These are phyloP conservation scores for Diplodia scrobiculata DNA, from an alignment of 2,329 filamentous ascomycete species.

Conservation along the genomic window DNA sequence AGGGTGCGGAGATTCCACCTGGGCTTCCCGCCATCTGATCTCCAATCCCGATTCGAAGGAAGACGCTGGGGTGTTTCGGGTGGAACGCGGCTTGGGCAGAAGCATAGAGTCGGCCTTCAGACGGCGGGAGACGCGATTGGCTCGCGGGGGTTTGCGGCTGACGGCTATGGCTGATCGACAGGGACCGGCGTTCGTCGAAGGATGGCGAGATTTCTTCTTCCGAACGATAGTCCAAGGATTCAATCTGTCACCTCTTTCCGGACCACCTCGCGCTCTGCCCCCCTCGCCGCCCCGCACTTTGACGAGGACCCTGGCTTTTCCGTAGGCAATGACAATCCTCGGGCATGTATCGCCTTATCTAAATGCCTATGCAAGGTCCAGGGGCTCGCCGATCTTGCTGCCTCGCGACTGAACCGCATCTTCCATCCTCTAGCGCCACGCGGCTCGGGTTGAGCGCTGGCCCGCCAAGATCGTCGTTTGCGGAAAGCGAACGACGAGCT, in stretches of 20 bases:
- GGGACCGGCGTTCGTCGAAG: background rate
- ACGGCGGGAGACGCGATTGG: background rate
- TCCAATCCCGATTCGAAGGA: background rate
- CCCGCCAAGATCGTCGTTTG: background rate
- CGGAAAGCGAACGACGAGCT: background rate
- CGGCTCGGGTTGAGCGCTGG: background rate
- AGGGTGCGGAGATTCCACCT: background rate
- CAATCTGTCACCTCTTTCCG: background rate
- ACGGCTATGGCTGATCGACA: background rate
- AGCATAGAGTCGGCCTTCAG: background rate
- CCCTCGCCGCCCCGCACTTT: background rate
- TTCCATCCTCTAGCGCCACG: background rate
- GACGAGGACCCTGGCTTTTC: background rate
- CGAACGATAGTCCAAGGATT: background rate
- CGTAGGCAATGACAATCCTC: background rate
- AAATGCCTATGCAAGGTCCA: background rate
- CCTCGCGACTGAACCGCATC: background rate
- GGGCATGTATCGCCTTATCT: background rate
- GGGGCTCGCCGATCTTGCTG: background rate
- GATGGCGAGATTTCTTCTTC: background rate
- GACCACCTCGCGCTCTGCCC: background rate
- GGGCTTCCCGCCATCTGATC: too few species aligned
- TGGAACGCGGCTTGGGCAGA: constrained; percentile 9
- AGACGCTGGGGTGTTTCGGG: background rate
- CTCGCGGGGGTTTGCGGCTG: background rate